These are phyloP conservation scores for Comarum palustre DNA, from an alignment of 306 rosid genomes.

Conservation along the genomic window DNA sequence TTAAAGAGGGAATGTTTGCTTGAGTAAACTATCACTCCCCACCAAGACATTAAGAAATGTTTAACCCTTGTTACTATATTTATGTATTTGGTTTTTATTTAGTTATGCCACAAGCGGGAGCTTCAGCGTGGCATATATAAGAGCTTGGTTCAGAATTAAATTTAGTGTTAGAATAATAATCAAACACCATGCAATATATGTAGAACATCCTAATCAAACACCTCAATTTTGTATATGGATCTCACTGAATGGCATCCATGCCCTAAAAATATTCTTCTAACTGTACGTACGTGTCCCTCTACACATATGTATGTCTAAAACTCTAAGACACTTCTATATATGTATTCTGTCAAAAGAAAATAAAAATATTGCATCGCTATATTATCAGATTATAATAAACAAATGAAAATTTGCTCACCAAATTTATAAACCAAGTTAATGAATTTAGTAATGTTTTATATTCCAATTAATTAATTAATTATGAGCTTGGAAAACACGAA, in stretches of 20 bases:
- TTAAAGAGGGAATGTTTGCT: conserved; percentile 23
- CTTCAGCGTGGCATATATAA: not conserved
- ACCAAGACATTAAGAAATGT: conserved; percentile 25
- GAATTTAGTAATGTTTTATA: no score
- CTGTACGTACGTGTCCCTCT: not conserved
- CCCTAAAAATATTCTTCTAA: not conserved
- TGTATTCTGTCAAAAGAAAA: no score
- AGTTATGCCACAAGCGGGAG: not conserved
- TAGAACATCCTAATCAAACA: no score
- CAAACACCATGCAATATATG: no score
- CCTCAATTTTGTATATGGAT: no score
- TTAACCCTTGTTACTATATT: not conserved
- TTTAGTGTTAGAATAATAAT: not conserved
- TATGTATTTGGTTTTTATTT: no score
- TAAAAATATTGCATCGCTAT: no score
- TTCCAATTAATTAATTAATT: no score
- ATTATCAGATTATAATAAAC: no score
- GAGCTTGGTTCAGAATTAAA: not conserved
- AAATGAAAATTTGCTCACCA: no score
- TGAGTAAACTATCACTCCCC: conserved; percentile 21
- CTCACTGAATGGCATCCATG: not conserved
- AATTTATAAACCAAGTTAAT: no score
- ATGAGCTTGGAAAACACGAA: no score
- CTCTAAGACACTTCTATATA: not conserved
- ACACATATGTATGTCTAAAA: not conserved